Evolutionary conservation across 208 protist genomes (phyloP).

Genomic region (Leishmania braziliensis): DNA sequence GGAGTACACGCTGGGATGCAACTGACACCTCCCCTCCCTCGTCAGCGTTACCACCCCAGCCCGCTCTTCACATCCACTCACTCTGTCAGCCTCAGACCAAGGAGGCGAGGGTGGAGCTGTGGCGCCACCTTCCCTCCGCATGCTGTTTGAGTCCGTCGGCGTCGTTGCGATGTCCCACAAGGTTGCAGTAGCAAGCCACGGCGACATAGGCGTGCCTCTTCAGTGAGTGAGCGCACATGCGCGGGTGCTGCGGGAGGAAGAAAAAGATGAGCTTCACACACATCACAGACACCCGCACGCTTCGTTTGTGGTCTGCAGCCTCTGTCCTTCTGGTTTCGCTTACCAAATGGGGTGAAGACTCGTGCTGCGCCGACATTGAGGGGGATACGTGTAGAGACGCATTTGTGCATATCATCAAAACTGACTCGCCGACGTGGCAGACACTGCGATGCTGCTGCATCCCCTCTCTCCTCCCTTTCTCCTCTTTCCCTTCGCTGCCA

Average conservation of each 20-base stretch:
- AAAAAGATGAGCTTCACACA: neutral
- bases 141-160: neutral
- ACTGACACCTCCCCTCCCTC: neutral
- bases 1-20: neutral
- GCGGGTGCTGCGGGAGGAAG: neutral
- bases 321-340: neutral
- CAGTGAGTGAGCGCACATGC: neutral
- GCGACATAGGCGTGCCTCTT: neutral
- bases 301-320: neutral
- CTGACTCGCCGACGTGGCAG: no score
- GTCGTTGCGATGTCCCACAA: neutral
- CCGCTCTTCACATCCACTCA: neutral
- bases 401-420: no score
- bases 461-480: no score
- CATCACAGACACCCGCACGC: neutral
- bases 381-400: no score
- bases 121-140: neutral
- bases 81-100: neutral
- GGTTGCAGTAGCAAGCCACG: neutral
- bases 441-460: no score
- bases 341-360: neutral
- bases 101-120: neutral
- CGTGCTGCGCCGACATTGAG: no score
- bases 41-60: neutral
- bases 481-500: no score